Evolutionary conservation across 2,329 filamentous ascomycete genomes (phyloP), one percentile per base, ranked within the genome.

Genomic region (Albophoma yamanashiensis): DNA sequence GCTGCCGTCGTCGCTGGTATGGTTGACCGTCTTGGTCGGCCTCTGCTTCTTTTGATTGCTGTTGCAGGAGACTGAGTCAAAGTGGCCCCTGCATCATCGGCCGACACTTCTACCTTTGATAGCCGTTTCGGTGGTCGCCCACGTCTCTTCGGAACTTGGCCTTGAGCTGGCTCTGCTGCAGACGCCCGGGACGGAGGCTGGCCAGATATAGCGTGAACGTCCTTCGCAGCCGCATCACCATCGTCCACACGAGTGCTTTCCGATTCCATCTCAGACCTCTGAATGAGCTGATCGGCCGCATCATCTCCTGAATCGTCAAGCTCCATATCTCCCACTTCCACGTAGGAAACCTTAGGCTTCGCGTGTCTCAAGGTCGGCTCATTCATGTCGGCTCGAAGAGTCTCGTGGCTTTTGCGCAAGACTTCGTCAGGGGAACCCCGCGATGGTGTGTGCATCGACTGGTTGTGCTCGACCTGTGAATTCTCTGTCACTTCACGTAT

Each of bases 311-410:
- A 74, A 9, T 72, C 70, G 27, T 75, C 74, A 11, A 68, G 59
- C 8, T 76, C 73, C 42, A 63, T 42, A 52, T 82, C 76, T 38
- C 79, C 79, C 1, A 74, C 67, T 56, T 82, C 80, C 3, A 78
- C 70, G 59, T 84, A 84, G 1, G 81, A 82, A 38, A 75, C 64
- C 64, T 70, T 76, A 7, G 82, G 81, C 63, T 78, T 81, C 11
- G 82, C 79, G 62, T 82, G 80, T 27, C 82, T 75, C 25, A 84
- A 71, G 14, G 73, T 70, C 27, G 80, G 80, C 39, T 79, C 73
- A 22, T 82, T 77, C 2, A 76, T 74, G 55, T 80, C 77, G 66
- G 67, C 78, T 2, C 65, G 58, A 14, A 61, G 65, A 40, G 63
- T 36, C n/a, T 58, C 63, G 25, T 62, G 59, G 22, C 57, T 65